These are phyloP conservation scores for Myriosclerotinia duriaeana DNA, from an alignment of 2,329 filamentous ascomycete genomes.

Conservation along the genomic window DNA sequence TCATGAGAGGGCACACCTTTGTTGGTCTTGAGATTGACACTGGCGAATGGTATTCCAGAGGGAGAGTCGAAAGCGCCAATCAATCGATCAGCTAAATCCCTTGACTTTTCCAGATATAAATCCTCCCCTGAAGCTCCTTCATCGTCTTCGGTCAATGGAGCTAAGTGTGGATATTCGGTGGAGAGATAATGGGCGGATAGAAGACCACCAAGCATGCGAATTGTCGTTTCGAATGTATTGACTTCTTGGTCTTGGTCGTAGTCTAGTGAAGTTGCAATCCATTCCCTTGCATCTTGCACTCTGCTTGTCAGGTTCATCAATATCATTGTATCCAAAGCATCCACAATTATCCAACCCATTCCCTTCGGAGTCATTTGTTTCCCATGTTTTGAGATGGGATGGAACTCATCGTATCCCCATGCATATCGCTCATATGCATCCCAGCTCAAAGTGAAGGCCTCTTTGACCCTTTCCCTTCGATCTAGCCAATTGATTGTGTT, in stretches of 20 bases:
- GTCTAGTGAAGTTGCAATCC: constrained; percentile 76
- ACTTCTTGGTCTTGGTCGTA: constrained; percentile 95
- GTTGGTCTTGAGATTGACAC: constrained; percentile 78
- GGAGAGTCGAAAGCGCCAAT: constrained; percentile 83
- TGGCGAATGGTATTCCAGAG: constrained; percentile 86
- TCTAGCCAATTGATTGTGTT: constrained; percentile 68
- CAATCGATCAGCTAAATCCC: constrained; percentile 84
- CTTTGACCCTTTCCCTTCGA: constrained; percentile 77
- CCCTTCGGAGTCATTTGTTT: constrained; percentile 83
- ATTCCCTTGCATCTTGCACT: constrained; percentile 80
- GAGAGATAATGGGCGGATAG: constrained; percentile 95
- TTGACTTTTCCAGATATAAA: constrained; percentile 92
- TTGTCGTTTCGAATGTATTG: constrained; percentile 96
- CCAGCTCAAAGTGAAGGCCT: constrained; percentile 90
- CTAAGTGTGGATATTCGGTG: constrained; percentile 75
- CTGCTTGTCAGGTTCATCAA: constrained; percentile 94
- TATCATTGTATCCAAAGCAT: constrained; percentile 94
- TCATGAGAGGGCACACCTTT: constrained; percentile 78
- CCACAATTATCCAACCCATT: constrained; percentile 97
- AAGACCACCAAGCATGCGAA: constrained; percentile 92
- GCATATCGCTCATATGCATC: constrained; percentile 88
- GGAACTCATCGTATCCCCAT: constrained; percentile 90
- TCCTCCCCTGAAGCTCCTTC: constrained; percentile 76
- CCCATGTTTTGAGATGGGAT: constrained; percentile 76
- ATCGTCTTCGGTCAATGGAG: constrained; percentile 70